A percentile compares a stretch with the other conserved stretches of the same genome.
Evolutionary conservation across 2,329 filamentous ascomycete genomes (phyloP).

Genomic region (Hortaea werneckii): DNA sequence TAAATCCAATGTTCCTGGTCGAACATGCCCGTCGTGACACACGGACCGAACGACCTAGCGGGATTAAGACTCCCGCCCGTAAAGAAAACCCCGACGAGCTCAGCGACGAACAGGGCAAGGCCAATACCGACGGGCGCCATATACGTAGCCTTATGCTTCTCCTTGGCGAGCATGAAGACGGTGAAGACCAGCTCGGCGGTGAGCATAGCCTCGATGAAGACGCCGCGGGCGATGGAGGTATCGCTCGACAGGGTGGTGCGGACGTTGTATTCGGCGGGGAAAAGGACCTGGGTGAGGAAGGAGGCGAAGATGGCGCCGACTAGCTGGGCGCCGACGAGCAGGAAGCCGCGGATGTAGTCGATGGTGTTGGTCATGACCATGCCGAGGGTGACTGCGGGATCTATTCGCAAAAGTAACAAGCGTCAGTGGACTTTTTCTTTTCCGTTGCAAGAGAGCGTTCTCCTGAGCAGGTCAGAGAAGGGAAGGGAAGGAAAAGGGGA

Average conservation of each 20-base stretch:
- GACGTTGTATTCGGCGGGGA: constrained; percentile 49
- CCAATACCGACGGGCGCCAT: constrained; percentile 64
- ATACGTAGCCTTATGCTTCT: constrained; percentile 64
- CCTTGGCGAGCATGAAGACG: constrained; percentile 55
- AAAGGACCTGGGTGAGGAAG: constrained; percentile 45
- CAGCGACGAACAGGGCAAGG: constrained; percentile 55
- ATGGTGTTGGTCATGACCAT: constrained; percentile 51
- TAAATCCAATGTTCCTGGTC: constrained; percentile 23
- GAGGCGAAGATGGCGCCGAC: constrained; percentile 50
- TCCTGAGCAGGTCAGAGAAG: not conserved
- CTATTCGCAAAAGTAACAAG: not conserved
- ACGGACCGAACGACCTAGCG: constrained; percentile 23
- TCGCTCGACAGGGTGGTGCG: constrained; percentile 46
- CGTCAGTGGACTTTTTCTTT: not conserved
- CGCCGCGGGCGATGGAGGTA: constrained; percentile 45
- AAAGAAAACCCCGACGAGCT: constrained; percentile 37
- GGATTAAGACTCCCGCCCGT: constrained; percentile 35
- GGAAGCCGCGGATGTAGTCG: constrained; percentile 39
- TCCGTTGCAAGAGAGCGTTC: not conserved
- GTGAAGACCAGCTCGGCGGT: constrained; percentile 54
- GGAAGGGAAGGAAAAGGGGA: no score
- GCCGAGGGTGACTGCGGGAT: constrained; percentile 38
- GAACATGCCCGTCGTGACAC: constrained; percentile 19
- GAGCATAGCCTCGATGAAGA: constrained; percentile 59
- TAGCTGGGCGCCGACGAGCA: constrained; percentile 49